Percentiles rank a stretch among this genome's conserved stretches.
These are phyloP conservation scores for Dictyostelium capitatum DNA, from an alignment of 78 protist species.

Conservation along the genomic window DNA sequence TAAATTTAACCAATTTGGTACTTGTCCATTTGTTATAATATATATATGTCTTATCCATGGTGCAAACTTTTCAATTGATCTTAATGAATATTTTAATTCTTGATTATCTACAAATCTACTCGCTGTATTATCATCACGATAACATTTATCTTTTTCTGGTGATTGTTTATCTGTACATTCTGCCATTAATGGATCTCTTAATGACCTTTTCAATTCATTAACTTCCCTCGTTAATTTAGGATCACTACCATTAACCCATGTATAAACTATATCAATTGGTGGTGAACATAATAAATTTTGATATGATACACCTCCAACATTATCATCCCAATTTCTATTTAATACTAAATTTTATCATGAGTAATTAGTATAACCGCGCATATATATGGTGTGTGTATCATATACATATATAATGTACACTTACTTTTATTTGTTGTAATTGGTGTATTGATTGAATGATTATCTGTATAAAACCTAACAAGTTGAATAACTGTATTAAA, in stretches of 20 bases:
- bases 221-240: constrained; percentile 78
- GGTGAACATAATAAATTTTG: constrained; percentile 43
- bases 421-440: too few species aligned
- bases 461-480: neutral
- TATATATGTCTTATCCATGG: constrained; percentile 96
- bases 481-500: constrained; percentile 75
- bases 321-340: constrained; percentile 18
- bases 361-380: too few species aligned
- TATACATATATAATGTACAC: too few species aligned
- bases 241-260: constrained; percentile 99
- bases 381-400: too few species aligned
- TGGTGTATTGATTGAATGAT: neutral
- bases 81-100: constrained; percentile 95
- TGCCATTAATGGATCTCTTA: constrained; percentile 63
- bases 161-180: constrained; percentile 63
- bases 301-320: constrained; percentile 57
- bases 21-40: constrained; percentile 97
- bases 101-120: constrained; percentile 90
- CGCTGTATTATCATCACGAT: constrained; percentile 73
- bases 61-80: constrained; percentile 93
- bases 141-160: constrained; percentile 73
- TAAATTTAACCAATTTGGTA: constrained; percentile 96
- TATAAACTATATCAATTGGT: constrained; percentile 96
- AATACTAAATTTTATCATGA: too few species aligned
- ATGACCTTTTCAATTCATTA: constrained; percentile 25